Base-by-base conservation (phyloP, 2,329 filamentous ascomycete species). In the Onygena corvina region DNA sequence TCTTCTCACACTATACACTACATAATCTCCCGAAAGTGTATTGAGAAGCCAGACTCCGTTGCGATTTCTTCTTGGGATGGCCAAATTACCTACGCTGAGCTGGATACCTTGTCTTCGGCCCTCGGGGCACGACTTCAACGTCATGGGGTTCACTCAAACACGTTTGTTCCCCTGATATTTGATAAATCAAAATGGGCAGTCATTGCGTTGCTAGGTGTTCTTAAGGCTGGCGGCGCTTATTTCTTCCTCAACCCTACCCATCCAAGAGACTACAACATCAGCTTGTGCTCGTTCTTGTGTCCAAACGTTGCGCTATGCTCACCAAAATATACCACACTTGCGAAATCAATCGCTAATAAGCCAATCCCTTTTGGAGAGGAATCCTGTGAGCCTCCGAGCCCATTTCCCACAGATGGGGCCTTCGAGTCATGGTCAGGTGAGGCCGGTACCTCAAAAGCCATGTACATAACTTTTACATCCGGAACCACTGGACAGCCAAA, bases 1-100 rank as follows among this genome's bases (percentile, higher is more conserved):
- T 78, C 73, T 40, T 21, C 48, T 47, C 23, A 71, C 62, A 55
- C 70, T 70, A 18, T 35, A 5, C 33, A 35, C 11, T 14, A 35
- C 12, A 35, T 16, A 35, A 35, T 35, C 5, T 35, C 33, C 33
- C 3, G 18, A 16, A 14, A 16, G 4, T 3, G 5, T 14, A 5
- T 8, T 5, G 18, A 3, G 8, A 47, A 49, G 12, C 56, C 55
- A n/a, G 45, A 53, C 16, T 34, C 44, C 23, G 29, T 47, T 7
- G 59, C 59, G 2, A 48, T 60, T 8, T 46, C 46, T 34, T 49
- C 57, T 4, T 59, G 56, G 55, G 58, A 60, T 35, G 56, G 53
- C 11, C 38, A 30, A 12, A 33, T 54, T 3, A 54, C 51, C 34
- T 58, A 52, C 36, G 38, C 30, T 18, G 42, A 54, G 27, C 33